Evolutionary conservation across 306 rosid species (phyloP).

Genomic region (Astragalus glycyphyllos): DNA sequence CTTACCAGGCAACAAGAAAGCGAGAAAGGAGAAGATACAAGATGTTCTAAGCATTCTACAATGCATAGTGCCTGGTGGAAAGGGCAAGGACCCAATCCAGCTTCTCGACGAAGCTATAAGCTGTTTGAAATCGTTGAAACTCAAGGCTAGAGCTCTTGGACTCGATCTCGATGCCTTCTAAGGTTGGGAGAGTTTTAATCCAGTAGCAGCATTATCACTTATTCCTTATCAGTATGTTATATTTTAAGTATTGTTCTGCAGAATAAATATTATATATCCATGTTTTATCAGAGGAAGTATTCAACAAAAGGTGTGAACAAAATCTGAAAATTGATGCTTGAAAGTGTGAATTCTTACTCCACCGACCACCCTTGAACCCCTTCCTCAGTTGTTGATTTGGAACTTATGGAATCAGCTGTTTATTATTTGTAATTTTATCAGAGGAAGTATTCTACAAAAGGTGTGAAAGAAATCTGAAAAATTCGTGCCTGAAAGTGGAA

Average conservation of each 20-base stretch:
- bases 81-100: conserved; percentile 68
- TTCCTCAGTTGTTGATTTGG: conserved; percentile 48
- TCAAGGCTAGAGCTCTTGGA: conserved; percentile 67
- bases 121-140: conserved; percentile 75
- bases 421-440: conserved; percentile 21
- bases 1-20: conserved; percentile 55
- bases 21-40: conserved; percentile 73
- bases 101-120: conserved; percentile 87
- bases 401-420: conserved; percentile 46
- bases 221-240: conserved; percentile 12
- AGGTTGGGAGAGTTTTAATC: conserved; percentile 27
- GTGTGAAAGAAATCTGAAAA: conserved; percentile 5
- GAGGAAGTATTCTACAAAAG: conserved; percentile 9
- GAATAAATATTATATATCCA: conserved; percentile 47
- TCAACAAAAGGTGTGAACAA: conserved; percentile 14
- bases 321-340: conserved; percentile 20
- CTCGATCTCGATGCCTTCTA: conserved; percentile 55
- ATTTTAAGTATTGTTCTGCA: conserved; percentile 34
- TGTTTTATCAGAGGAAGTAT: neutral
- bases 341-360: conserved; percentile 1
- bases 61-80: conserved; percentile 76
- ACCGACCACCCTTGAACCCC: conserved; percentile 27
- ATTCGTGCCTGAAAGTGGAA: conserved; percentile 21
- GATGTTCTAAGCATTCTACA: conserved; percentile 74
- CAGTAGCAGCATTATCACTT: conserved; percentile 14